Evolutionary conservation across 2,329 filamentous ascomycete genomes (phyloP), one percentile per base, ranked within the genome.

Genomic region (Parascedosporium putredinis): DNA sequence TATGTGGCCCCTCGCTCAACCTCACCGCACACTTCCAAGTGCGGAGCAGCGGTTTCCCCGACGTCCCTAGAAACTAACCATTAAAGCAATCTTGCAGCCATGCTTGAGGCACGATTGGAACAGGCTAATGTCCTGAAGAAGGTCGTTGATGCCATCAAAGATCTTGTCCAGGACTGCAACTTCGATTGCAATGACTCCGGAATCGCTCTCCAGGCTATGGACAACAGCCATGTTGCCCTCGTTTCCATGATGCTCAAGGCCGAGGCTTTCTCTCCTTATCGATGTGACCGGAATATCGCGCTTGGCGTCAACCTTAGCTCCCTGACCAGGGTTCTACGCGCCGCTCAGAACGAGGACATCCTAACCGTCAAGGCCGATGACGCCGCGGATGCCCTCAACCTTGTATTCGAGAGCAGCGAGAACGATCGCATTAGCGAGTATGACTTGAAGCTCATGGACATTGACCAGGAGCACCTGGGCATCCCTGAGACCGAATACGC

Each of bases 171-270:
- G 71, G 93, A 98, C 74, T 98, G 93, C 83, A 98, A 98, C 74
- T 98, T 98, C 74, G 93, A 98, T 78, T 98, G 94, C 85, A 98
- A 97, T 85, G 94, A 98, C 78, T 91, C 88, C 50, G 93, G 93
- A 55, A 93, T 98, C 63, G 90, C 91, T 47, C 86, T 98, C 51
- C 93, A 98, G 72, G 93, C 93, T 63, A 98, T 98, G 94, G 93
- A 98, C 77, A 98, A 97, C 81, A 97, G 90, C 47, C 93, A 98
- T 72, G 93, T 98, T 61, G 93, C 93, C 55, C 87, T 98, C 50
- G 93, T 98, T 49, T 96, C 93, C 57, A 98, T 98, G 93, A 83
- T 95, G 78, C 86, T 98, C 67, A 93, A 93, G 74, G 86, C 91
- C 53, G 93, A 97, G 67, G 83, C 83, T 59, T 98, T 98, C 77